Evolutionary conservation across 805 yeast species (phyloP).

Genomic region (Starmerella davenportii): DNA sequence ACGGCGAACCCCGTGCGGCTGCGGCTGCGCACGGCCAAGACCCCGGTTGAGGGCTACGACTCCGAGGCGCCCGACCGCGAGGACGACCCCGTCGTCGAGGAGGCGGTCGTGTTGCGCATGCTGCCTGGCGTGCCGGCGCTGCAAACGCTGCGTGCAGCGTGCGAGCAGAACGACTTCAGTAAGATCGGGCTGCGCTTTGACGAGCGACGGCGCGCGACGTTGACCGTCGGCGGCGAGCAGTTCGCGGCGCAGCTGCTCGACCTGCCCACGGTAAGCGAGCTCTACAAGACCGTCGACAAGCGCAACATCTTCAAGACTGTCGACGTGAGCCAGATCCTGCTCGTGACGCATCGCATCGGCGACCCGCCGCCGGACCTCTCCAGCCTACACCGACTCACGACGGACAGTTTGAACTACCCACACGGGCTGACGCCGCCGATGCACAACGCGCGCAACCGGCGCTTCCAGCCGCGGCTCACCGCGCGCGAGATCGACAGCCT

Average conservation of each 20-base stretch:
- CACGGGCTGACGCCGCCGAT: slow-evolving; percentile 77
- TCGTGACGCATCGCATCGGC: slow-evolving; percentile 44
- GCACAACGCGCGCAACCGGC: slow-evolving; percentile 46
- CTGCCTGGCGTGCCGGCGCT: slow-evolving; percentile 38
- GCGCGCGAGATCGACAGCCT: slow-evolving; percentile 57
- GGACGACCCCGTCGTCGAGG: slow-evolving; percentile 84
- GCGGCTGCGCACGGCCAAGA: slow-evolving; percentile 40
- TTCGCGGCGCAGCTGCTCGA: slow-evolving; percentile 80
- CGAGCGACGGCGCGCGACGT: slow-evolving; percentile 61
- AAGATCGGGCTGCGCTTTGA: slow-evolving; percentile 66
- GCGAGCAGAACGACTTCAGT: slow-evolving; percentile 46
- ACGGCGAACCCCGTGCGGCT: slow-evolving; percentile 27
- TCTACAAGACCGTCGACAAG: slow-evolving; percentile 72
- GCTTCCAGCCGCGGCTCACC: slow-evolving; percentile 54
- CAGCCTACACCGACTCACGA: slow-evolving; percentile 23
- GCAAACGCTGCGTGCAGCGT: slow-evolving; percentile 57
- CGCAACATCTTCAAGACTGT: slow-evolving; percentile 75
- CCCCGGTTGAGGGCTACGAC: slow-evolving; percentile 91
- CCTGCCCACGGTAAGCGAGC: slow-evolving; percentile 73
- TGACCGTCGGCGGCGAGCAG: slow-evolving; percentile 46
- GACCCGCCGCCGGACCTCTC: slow-evolving; percentile 24
- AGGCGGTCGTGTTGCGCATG: slow-evolving; percentile 64
- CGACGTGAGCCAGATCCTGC: slow-evolving; percentile 69
- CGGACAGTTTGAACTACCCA: slow-evolving; percentile 24
- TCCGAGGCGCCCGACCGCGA: slow-evolving; percentile 92